These are phyloP conservation scores for Xylariaceae sp. DNA, from an alignment of 2,329 filamentous ascomycete genomes.

Conservation along the genomic window DNA sequence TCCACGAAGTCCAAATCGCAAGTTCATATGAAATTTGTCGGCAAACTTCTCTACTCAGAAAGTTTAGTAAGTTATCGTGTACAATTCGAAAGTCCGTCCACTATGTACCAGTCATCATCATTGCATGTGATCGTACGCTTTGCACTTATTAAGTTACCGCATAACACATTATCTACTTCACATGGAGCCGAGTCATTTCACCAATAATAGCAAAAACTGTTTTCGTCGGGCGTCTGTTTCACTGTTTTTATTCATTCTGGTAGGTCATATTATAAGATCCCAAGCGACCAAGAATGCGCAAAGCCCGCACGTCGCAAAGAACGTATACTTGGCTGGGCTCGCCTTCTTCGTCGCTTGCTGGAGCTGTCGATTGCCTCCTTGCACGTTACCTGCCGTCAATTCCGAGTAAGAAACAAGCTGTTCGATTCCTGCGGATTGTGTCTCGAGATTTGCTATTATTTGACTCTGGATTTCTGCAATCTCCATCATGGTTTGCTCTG, in stretches of 20 bases:
- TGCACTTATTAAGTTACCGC: too few relatives aligned
- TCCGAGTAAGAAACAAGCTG: conserved; percentile 82
- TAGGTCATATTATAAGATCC: conserved; percentile 65
- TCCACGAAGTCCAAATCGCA: too few relatives aligned
- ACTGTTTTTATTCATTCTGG: too few relatives aligned
- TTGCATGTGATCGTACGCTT: too few relatives aligned
- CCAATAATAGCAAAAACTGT: background rate
- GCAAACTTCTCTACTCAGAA: too few relatives aligned
- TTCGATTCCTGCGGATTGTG: conserved; percentile 84
- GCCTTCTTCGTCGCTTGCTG: conserved; percentile 72
- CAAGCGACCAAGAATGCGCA: conserved; percentile 72
- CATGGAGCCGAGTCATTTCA: too few relatives aligned
- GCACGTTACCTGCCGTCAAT: conserved; percentile 79
- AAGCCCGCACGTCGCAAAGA: conserved; percentile 73
- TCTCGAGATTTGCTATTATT: conserved; percentile 78
- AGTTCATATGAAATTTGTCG: too few relatives aligned
- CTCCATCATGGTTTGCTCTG: conserved; percentile 85
- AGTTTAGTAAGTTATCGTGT: too few relatives aligned
- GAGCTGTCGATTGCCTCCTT: conserved; percentile 84
- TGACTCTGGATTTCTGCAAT: conserved; percentile 90
- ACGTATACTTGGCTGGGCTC: conserved; percentile 72
- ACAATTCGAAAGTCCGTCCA: too few relatives aligned
- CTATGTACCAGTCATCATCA: too few relatives aligned
- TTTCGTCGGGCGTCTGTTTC: background rate
- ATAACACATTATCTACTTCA: too few relatives aligned